Base-by-base conservation (phyloP, 2,329 filamentous ascomycete genomes). In the Xylogone sp. region DNA sequence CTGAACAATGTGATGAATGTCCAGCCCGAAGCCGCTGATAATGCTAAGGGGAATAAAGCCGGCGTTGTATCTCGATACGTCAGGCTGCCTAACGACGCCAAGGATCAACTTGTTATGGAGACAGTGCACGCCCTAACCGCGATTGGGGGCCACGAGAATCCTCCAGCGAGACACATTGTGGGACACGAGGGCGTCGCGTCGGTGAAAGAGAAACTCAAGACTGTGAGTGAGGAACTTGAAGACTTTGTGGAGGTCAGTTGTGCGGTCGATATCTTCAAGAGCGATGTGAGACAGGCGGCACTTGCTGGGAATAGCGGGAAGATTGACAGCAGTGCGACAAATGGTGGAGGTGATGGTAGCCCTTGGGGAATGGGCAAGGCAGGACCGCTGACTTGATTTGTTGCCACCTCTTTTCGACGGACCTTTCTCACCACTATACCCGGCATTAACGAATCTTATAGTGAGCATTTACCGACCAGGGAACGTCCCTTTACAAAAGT, bases 131-230 rank as follows among this genome's bases (percentile, higher is more conserved):
- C 93, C 1, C 77, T 99, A 44, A 89, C 88, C 13, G 90, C 92
- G 0, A 96, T 97, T 60, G 94, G 91, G 0, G 94, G 93, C 0
- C 92, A 97, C 67, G 92, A 97, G 66, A 97, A 97, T 67, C 94
- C 94, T 1, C 94, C 94, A 0, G 90, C 91, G 1, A 78, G 94
- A 27, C 93, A 97, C 67, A 97, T 97, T 62, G 92, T 97, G 2
- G 93, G 94, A 0, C 83, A 87, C 50, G 94, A 97, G 68, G 93
- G 90, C 1, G 87, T 93, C 12, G 79, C 83, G 5, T 88, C 88
- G 42, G 93, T 97, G 39, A 95, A 93, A 68, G 94, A 97, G 71
- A 97, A 97, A 72, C 74, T 99, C 51, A 96, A 95, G 74, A 97
- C 91, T 2, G 90, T 97, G 2, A 96, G 90, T 56, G 92, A 97